A percentile compares a stretch with the other conserved stretches of the same genome.
Evolutionary conservation across 495 filamentous ascomycete species (phyloP).

Genomic region (Trichoderma orchidacearum): DNA sequence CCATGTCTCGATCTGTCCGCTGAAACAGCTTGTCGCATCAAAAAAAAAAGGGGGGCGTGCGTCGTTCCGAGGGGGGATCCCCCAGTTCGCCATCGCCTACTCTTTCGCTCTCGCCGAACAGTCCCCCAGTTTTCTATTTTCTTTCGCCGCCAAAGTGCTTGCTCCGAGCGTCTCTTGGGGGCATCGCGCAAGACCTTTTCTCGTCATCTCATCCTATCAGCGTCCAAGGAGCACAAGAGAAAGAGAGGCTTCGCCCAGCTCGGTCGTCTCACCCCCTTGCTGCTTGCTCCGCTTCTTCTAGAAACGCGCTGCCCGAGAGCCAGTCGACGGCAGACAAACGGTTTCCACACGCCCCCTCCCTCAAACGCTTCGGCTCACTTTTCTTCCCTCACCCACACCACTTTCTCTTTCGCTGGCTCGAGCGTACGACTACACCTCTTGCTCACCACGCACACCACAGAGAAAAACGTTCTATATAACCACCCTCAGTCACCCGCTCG

Average conservation of each 20-base stretch:
- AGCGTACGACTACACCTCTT: neutral
- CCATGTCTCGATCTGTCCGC: neutral
- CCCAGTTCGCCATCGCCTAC: neutral
- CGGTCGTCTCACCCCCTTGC: neutral
- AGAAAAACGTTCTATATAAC: neutral
- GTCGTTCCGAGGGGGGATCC: neutral
- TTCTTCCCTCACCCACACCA: neutral
- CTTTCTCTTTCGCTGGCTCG: neutral
- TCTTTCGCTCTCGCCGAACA: neutral
- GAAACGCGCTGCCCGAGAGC: neutral
- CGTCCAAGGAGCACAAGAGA: neutral
- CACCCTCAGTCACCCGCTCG: neutral
- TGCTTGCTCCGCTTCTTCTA: neutral
- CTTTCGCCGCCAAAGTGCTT: neutral
- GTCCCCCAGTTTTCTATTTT: too few relatives aligned
- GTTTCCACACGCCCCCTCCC: neutral
- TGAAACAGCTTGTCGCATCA: neutral
- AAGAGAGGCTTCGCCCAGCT: neutral
- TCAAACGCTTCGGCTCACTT: neutral
- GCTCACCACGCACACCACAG: neutral
- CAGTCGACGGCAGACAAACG: neutral
- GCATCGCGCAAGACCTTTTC: neutral
- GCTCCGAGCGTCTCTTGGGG: neutral
- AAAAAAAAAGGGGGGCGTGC: conserved; percentile 1
- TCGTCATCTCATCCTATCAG: too few relatives aligned